Conservation (phyloP, 2,329 filamentous ascomycete species). For the Penicillium brevicompactum region DNA sequence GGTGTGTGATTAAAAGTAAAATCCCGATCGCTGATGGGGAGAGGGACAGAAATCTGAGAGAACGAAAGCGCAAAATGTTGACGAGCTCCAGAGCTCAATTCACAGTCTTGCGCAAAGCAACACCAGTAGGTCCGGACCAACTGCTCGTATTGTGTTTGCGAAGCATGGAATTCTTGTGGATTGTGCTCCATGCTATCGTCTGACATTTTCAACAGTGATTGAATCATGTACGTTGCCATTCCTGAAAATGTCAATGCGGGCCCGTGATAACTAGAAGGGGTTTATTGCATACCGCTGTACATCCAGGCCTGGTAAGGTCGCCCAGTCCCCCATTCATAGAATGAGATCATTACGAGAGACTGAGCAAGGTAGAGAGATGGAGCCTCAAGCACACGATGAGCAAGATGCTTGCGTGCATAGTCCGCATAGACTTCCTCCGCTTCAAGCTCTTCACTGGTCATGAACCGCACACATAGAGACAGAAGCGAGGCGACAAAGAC, state of each 20-base stretch:
- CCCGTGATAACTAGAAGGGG: background rate
- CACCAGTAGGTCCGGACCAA: slow-evolving; percentile 43
- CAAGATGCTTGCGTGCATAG: slow-evolving; percentile 35
- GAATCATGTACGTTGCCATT: slow-evolving; percentile 44
- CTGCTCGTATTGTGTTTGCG: slow-evolving; percentile 39
- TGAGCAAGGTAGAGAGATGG: slow-evolving; percentile 40
- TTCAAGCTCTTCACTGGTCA: slow-evolving; percentile 26
- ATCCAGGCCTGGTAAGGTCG: slow-evolving; percentile 42
- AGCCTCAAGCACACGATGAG: slow-evolving; percentile 34
- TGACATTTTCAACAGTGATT: slow-evolving; percentile 38
- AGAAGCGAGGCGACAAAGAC: slow-evolving; percentile 38
- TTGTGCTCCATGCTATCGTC: slow-evolving; percentile 42
- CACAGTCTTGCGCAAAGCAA: slow-evolving; percentile 42
- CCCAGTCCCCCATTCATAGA: slow-evolving; percentile 41
- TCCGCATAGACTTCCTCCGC: slow-evolving; percentile 34
- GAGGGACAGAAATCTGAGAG: slow-evolving; percentile 38
- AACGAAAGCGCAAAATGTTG: slow-evolving; percentile 42
- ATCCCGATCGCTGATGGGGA: slow-evolving; percentile 39
- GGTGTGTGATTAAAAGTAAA: slow-evolving; percentile 35
- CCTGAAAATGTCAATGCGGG: slow-evolving; percentile 26
- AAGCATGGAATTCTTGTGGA: slow-evolving; percentile 36
- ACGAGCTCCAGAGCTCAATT: slow-evolving; percentile 39
- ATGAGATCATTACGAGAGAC: slow-evolving; percentile 38
- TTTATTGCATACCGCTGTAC: slow-evolving; percentile 36
- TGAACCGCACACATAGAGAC: slow-evolving; percentile 38